Percentiles rank a stretch among this genome's conserved stretches.
phyloP scores from a whole-genome alignment of 768 basidiomycete species.

The Strobilomyces confusus region DNA sequence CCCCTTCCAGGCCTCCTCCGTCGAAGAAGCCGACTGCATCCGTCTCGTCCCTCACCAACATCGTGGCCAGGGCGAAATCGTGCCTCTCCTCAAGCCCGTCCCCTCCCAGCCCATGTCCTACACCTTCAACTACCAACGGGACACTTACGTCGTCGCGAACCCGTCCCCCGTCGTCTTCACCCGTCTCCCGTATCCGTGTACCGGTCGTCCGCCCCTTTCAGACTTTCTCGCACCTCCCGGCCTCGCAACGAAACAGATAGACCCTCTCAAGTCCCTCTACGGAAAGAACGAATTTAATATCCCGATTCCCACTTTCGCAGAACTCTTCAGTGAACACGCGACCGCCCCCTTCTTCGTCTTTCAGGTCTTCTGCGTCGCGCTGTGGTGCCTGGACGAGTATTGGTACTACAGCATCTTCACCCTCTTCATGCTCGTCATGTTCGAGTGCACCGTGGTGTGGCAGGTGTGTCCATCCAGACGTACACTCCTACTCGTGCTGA shows the following conservation, averaged over 20 bases:
- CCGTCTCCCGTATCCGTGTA: constrained; percentile 85
- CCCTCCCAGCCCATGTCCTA: constrained; percentile 57
- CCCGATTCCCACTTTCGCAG: constrained; percentile 90
- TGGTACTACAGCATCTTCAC: constrained; percentile 99
- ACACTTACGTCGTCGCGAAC: constrained; percentile 79
- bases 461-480: constrained; percentile 56
- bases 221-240: constrained; percentile 61
- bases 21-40: constrained; percentile 76
- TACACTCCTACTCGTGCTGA: neutral
- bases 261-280: constrained; percentile 60
- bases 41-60: constrained; percentile 77
- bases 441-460: constrained; percentile 98
- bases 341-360: constrained; percentile 99
- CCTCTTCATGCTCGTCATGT: constrained; percentile 95
- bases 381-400: constrained; percentile 98
- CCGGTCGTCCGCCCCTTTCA: constrained; percentile 60
- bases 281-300: constrained; percentile 97
- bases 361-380: constrained; percentile 94
- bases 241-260: constrained; percentile 45
- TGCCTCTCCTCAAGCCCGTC: constrained; percentile 62
- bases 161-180: constrained; percentile 58
- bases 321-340: constrained; percentile 92
- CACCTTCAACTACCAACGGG: constrained; percentile 92
- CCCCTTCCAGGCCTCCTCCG: constrained; percentile 46
- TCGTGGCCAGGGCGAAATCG: constrained; percentile 88